Evolutionary conservation across 306 rosid species (phyloP), one percentile per base, ranked within the genome.

Genomic region (Gleditsia sinensis): DNA sequence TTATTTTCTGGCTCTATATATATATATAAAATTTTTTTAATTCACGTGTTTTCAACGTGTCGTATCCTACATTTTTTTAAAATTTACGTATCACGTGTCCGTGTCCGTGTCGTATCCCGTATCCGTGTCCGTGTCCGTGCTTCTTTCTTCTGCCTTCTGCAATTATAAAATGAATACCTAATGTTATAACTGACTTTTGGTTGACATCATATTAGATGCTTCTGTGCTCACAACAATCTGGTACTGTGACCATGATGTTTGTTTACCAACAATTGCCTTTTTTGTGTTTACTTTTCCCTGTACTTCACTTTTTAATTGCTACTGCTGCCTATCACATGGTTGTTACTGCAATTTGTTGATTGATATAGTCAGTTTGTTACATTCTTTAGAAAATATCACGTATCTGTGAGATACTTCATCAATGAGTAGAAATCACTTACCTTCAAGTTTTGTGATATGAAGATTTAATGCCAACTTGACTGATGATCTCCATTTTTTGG

Each of bases 101-200:
- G n/a, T n/a, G n/a, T n/a, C n/a, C n/a, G n/a, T n/a, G n/a, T n/a
- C n/a, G n/a, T n/a, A n/a, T n/a, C n/a, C n/a, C n/a, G n/a, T n/a
- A n/a, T n/a, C n/a, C n/a, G n/a, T n/a, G n/a, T n/a, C n/a, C n/a
- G n/a, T n/a, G n/a, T n/a, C n/a, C n/a, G n/a, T n/a, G n/a, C 50
- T 67, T 45, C 3, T 39, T 78, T 30, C 34, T 3, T 42, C 11
- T 58, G 16, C 71, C 76, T 51, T 70, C 28, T 70, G 49, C 60
- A 37, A 46, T 28, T 49, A 39, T 30, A 39, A 53, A 64, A 61
- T 21, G 46, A 78, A 27, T 25, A 28, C 21, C 48, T 48, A 37
- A n/a, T 8, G 24, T 60, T 40, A 23, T 62, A 20, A 34, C 13
- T 21, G 11, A 49, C 62, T 30, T 17, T 20, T 51, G 59, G 59